Percentiles rank a stretch among this genome's conserved stretches.
Evolutionary conservation across 257 asterid species (phyloP).

Genomic region (Thymus quinquecostatus): DNA sequence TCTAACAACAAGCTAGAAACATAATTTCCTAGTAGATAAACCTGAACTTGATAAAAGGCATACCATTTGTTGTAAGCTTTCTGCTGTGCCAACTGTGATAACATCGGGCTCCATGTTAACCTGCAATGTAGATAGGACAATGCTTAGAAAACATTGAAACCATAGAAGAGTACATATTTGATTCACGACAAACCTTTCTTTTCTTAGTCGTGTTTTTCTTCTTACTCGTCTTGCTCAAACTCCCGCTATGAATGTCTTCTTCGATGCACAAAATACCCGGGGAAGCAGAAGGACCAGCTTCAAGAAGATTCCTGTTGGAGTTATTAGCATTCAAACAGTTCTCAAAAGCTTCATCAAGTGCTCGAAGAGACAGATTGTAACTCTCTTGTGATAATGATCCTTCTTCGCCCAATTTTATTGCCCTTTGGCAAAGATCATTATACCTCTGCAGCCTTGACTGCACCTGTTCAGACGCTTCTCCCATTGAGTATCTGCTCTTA

Average conservation of each 20-base stretch:
- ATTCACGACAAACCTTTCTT: constrained; percentile 68
- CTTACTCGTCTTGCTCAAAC: constrained; percentile 75
- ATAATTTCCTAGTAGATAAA: not conserved
- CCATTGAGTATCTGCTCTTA: constrained; percentile 54
- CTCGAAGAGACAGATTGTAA: constrained; percentile 59
- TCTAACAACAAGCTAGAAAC: not conserved
- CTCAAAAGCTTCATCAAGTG: constrained; percentile 80
- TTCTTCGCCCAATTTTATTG: constrained; percentile 85
- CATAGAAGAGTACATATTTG: not conserved
- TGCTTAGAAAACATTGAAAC: not conserved
- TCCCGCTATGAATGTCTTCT: constrained; percentile 79
- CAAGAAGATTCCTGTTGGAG: constrained; percentile 67
- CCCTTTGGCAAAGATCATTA: constrained; percentile 77
- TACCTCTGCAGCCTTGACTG: constrained; percentile 84
- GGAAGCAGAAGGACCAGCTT: constrained; percentile 73
- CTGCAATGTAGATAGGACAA: constrained; percentile 47
- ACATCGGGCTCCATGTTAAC: constrained; percentile 72
- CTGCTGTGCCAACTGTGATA: constrained; percentile 65
- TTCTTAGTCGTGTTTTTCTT: constrained; percentile 75
- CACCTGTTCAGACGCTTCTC: constrained; percentile 66
- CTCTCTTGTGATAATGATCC: constrained; percentile 92
- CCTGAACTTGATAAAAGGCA: constrained; percentile 29
- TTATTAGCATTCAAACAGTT: constrained; percentile 68
- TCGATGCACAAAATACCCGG: constrained; percentile 74
- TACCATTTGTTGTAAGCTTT: constrained; percentile 87